phyloP scores from a whole-genome alignment of 768 basidiomycete species.

The Mycena leptocephala region DNA sequence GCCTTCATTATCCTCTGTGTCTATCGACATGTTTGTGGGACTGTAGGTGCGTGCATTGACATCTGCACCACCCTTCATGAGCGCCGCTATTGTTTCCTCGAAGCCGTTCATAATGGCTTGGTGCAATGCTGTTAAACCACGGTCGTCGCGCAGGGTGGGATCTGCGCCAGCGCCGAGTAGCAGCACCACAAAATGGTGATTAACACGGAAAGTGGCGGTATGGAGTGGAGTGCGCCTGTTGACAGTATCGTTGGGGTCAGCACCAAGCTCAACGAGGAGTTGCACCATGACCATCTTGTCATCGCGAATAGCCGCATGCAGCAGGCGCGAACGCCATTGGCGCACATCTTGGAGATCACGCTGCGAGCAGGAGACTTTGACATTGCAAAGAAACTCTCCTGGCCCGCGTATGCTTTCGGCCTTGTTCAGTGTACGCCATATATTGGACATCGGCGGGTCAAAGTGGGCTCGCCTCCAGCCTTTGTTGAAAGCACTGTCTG shows the following conservation, averaged over 20 bases:
- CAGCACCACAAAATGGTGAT: constrained; percentile 11
- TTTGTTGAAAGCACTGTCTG: background rate
- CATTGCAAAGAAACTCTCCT: background rate
- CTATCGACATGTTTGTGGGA: background rate
- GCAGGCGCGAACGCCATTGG: constrained; percentile 24
- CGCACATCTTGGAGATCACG: background rate
- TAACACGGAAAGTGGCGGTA: constrained; percentile 12
- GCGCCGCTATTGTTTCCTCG: constrained; percentile 8
- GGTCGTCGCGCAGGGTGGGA: background rate
- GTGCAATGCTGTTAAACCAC: constrained; percentile 22
- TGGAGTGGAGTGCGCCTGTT: constrained; percentile 22
- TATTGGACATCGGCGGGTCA: constrained; percentile 6
- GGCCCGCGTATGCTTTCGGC: background rate
- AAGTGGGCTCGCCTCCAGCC: background rate
- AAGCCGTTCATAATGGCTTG: constrained; percentile 16
- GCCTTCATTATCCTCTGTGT: background rate
- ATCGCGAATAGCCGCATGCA: constrained; percentile 31
- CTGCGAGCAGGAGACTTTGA: background rate
- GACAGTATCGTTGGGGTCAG: constrained; percentile 13
- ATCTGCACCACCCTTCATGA: constrained; percentile 7
- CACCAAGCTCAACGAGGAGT: constrained; percentile 31
- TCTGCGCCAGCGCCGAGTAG: constrained; percentile 21
- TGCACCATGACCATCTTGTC: constrained; percentile 23
- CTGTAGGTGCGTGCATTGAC: constrained; percentile 7
- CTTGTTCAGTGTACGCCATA: constrained; percentile 22